These are phyloP conservation scores for Cutaneotrichosporon arboriforme DNA, from an alignment of 1,284 basidiomycete species.

Conservation along the genomic window DNA sequence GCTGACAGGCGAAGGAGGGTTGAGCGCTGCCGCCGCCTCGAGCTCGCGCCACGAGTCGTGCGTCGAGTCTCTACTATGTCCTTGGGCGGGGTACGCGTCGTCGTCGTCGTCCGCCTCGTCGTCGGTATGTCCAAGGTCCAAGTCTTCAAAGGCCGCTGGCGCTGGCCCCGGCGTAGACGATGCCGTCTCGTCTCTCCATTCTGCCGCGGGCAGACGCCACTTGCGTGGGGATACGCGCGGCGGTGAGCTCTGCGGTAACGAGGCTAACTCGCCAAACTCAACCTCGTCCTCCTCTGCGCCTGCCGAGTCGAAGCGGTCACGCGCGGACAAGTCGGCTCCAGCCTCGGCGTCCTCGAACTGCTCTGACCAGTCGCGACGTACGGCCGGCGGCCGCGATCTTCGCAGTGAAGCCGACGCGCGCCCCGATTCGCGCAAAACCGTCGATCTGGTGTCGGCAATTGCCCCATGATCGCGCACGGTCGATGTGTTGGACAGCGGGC, in stretches of 20 bases:
- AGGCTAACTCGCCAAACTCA: not conserved
- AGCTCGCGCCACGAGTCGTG: conserved; percentile 2
- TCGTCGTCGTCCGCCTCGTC: not conserved
- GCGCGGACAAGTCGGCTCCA: too few species aligned
- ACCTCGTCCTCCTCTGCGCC: too few species aligned
- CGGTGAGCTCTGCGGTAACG: not conserved
- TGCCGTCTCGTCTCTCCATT: too few species aligned
- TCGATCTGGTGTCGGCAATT: not conserved
- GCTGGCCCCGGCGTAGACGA: too few species aligned
- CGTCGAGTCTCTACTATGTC: not conserved
- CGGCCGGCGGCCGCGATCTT: not conserved
- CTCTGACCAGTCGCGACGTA: not conserved
- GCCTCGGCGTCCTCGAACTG: not conserved
- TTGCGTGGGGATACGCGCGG: not conserved
- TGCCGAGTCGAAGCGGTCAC: too few species aligned
- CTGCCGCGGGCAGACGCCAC: not conserved
- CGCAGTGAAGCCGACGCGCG: not conserved
- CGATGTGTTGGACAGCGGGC: not conserved
- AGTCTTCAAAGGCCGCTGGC: too few species aligned
- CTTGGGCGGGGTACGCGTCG: not conserved
- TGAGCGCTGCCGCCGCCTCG: not conserved
- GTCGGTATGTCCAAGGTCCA: too few species aligned
- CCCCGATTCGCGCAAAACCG: not conserved
- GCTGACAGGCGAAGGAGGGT: not conserved
- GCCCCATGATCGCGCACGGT: not conserved